These are phyloP conservation scores for Thraustochytrium striatum DNA, from an alignment of 352 stramenopile species.

Conservation along the genomic window DNA sequence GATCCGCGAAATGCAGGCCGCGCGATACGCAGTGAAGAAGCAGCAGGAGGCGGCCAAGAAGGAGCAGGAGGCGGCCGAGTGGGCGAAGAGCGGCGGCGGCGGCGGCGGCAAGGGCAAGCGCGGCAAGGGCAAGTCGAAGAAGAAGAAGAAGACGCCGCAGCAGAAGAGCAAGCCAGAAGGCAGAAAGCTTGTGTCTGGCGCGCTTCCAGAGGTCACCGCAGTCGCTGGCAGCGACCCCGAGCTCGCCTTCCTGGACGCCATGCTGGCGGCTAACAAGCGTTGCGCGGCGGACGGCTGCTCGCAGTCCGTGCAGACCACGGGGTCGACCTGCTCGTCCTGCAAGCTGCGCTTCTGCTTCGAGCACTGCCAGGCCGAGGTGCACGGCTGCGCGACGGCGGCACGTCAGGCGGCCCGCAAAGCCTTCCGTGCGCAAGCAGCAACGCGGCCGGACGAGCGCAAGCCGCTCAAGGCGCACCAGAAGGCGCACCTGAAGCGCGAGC, in stretches of 20 bases:
- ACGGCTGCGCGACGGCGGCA: conserved; percentile 68
- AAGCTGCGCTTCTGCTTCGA: conserved; percentile 76
- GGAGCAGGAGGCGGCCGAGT: conserved; percentile 58
- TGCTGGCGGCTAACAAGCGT: conserved; percentile 60
- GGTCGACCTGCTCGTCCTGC: conserved; percentile 71
- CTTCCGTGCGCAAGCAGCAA: not conserved
- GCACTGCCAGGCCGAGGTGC: conserved; percentile 67
- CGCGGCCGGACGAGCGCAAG: not conserved
- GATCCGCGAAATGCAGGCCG: not conserved
- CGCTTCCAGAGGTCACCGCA: not conserved
- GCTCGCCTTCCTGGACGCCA: conserved; percentile 65
- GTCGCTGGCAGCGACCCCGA: conserved; percentile 56
- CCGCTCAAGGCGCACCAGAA: conserved; percentile 6
- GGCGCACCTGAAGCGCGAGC: not conserved
- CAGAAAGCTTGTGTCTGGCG: not conserved
- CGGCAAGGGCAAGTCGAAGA: conserved; percentile 61
- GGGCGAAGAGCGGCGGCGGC: too few relatives aligned
- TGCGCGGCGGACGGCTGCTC: conserved; percentile 61
- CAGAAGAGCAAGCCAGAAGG: conserved; percentile 52
- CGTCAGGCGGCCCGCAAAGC: not conserved
- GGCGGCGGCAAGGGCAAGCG: too few relatives aligned
- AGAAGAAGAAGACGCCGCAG: conserved; percentile 59
- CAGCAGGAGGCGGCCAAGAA: conserved; percentile 50
- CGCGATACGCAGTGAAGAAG: conserved; percentile 8
- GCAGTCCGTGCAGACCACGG: conserved; percentile 38